Conservation (phyloP, 2,329 filamentous ascomycete species). For the Aspergillus latus region DNA sequence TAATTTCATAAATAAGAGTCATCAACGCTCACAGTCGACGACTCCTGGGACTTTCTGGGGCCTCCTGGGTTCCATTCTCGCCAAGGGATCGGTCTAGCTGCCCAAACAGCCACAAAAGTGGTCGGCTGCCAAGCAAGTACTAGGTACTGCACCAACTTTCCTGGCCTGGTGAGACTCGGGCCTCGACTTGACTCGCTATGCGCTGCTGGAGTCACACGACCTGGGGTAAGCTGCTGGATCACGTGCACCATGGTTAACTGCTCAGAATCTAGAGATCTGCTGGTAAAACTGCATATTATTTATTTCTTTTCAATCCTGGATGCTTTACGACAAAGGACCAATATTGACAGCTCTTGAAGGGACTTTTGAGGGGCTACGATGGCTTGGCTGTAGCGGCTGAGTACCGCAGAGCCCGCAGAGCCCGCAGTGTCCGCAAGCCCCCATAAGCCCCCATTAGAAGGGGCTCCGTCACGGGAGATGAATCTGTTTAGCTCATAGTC, state of each 20-base stretch:
- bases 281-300: too few relatives aligned
- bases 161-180: background rate
- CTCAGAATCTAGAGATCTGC: background rate
- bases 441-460: too few relatives aligned
- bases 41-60: background rate
- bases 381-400: too few relatives aligned
- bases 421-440: too few relatives aligned
- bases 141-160: background rate
- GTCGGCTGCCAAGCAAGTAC: background rate
- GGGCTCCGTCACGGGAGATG: too few relatives aligned
- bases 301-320: too few relatives aligned
- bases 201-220: background rate
- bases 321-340: too few relatives aligned
- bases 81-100: background rate
- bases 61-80: background rate
- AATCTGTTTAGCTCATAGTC: too few relatives aligned
- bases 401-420: too few relatives aligned
- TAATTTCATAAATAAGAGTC: background rate
- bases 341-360: too few relatives aligned
- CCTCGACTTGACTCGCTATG: background rate
- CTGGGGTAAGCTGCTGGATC: background rate
- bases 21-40: background rate
- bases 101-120: background rate
- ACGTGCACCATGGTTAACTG: background rate
- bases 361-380: too few relatives aligned